Base-by-base conservation (phyloP, 495 filamentous ascomycete species). In the Thermochaetoides thermophila region DNA sequence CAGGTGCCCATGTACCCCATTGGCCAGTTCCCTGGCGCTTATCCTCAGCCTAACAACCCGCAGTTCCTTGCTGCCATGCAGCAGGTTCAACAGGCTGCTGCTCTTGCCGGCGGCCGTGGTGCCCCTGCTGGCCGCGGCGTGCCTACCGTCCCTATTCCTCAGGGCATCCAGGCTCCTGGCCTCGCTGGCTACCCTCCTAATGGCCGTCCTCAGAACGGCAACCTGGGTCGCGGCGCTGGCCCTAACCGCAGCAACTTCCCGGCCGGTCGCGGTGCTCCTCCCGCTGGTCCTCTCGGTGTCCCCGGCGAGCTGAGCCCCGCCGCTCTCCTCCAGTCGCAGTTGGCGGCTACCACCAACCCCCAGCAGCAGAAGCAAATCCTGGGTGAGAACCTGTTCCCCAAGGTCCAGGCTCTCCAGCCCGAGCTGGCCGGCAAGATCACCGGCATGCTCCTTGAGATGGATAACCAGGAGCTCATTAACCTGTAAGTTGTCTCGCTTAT, bases 361-460 rank as follows among this genome's bases (percentile, higher is more conserved):
- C 52, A 61, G 21, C 78, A 84, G 53, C 91, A 95, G 67, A 99
- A 99, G 76, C 89, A 99, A 67, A 77, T 94, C 61, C 73, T 99
- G 34, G 89, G 89, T 46, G 89, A 99, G 64, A 78, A 81, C 34
- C 74, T 99, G 32, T 99, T 95, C 69, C 89, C 89, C 43, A 96
- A 95, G 78, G 95, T 99, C 50, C 75, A 84, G 56, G 71, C 69
- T 33, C 73, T 89, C 59, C 84, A 96, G 68, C 84, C 85, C 27
- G 83, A 91, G 42, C 67, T 99, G 39, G 89, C 89, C 42, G 89
- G 89, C 46, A 99, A 99, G 78, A 95, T 99, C 52, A 99, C 89
- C 39, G 89, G 89, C 59, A 99, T 99, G 89, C 74, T 99, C 48
- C 54, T 99, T 46, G 89, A 99, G 71, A 99, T 99, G 89, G 89